Conservation (phyloP, 2,329 filamentous ascomycete species). For the Achaetomium macrosporum region DNA sequence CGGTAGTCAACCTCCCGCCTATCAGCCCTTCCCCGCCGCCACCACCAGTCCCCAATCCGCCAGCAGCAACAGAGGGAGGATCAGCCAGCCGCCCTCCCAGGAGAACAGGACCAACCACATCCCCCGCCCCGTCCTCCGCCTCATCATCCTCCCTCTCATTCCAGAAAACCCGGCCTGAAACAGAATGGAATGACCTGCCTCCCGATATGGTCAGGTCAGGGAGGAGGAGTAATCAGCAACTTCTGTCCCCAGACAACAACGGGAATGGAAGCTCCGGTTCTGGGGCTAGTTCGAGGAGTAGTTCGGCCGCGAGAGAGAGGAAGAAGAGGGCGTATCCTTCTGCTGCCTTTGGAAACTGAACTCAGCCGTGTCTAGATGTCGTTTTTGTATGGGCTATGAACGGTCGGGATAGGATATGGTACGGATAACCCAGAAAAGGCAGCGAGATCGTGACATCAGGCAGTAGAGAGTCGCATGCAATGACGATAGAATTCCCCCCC, state of each 20-base stretch:
- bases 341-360: constrained; percentile 51
- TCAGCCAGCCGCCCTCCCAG: constrained; percentile 2
- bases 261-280: constrained; percentile 24
- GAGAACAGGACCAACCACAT: neutral
- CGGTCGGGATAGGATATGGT: too few species aligned
- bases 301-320: constrained; percentile 49
- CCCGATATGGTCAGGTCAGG: constrained; percentile 45
- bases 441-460: neutral
- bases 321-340: constrained; percentile 56
- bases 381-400: neutral
- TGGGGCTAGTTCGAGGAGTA: constrained; percentile 50
- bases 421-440: too few species aligned
- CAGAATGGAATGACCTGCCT: constrained; percentile 62
- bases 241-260: neutral
- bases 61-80: constrained; percentile 1
- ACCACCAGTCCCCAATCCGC: constrained; percentile 6
- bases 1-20: constrained; percentile 22
- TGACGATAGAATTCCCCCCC: too few species aligned
- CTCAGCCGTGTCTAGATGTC: neutral
- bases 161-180: constrained; percentile 53
- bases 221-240: neutral
- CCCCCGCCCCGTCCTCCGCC: constrained; percentile 14
- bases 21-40: constrained; percentile 4
- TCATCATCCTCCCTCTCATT: constrained; percentile 38
- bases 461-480: too few species aligned